Base-by-base conservation (phyloP, 1,284 basidiomycete species). In the Ganoderma sp. region DNA sequence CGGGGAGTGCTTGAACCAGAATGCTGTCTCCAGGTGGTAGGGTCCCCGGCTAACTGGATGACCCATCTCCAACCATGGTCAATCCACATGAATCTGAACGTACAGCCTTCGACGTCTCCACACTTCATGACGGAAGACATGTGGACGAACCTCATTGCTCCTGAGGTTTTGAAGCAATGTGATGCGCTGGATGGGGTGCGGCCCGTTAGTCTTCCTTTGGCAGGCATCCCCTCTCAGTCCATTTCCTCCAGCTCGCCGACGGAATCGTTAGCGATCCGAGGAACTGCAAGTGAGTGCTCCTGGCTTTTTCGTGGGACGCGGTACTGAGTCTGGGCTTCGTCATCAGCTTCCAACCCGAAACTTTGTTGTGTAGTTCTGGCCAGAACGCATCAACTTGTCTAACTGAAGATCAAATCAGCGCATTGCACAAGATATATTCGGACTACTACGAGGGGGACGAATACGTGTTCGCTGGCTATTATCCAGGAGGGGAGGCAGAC, bases 211-310 rank as follows among this genome's bases (percentile, higher is more conserved):
- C 43, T 43, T 56, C 15, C 7, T 1, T 52, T 25, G 9, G 15
- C 64, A 12, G 32, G 9, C 19, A 34, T 57, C 32, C 52, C 32
- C 8, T 56, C 37, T 54, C 42, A 61, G 7, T 50, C 28, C 7
- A 1, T 54, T 60, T 34, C 19, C 59, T 61, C 28, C 58, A 77
- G 75, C 59, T 77, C 15, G 62, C 61, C 2, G 80, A 81, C 65
- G 78, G 78, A 3, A 77, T 81, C 68, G 78, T 81, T 64, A 78
- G 74, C 60, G 76, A 80, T 54, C 80, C 80, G 1, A 74, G 75
- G 50, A 69, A 68, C 17, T 81, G 81, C 76, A 69, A 74, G 70
- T 75, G 41, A 61, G 28, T 19, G 5, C 4, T 34, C 32, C 9
- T 12, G 22, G n/a, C 28, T 7, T 12, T 7, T 41, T 32, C 28